Conservation (phyloP, 306 rosid species). For the Lathyrus tuberosus region DNA sequence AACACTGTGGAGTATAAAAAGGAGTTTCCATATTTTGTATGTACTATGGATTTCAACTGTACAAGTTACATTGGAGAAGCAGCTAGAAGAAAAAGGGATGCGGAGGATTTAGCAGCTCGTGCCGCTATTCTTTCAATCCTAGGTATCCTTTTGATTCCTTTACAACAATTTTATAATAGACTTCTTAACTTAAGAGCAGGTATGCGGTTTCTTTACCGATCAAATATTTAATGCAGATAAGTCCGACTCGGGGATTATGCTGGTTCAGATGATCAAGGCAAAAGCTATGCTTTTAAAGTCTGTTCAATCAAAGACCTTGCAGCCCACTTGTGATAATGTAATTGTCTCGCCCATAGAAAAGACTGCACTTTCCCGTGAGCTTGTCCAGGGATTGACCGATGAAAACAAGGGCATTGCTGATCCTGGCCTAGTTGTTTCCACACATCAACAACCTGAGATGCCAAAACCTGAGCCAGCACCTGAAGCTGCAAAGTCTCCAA, state of each 20-base stretch:
- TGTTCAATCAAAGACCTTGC: conserved; percentile 14
- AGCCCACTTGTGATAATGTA: neutral
- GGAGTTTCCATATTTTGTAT: conserved; percentile 42
- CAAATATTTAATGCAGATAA: conserved; percentile 39
- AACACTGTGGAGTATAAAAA: conserved; percentile 36
- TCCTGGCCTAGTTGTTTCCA: conserved; percentile 21
- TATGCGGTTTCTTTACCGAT: conserved; percentile 15
- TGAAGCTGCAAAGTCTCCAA: conserved; percentile 22
- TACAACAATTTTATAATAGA: neutral
- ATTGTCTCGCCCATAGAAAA: neutral
- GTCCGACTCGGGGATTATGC: conserved; percentile 35
- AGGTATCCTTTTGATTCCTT: conserved; percentile 46
- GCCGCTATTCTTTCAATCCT: conserved; percentile 51
- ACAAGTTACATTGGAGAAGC: conserved; percentile 41
- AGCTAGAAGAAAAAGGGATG: conserved; percentile 58
- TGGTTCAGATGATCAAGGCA: conserved; percentile 47
- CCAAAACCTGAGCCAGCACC: conserved; percentile 7
- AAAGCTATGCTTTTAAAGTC: conserved; percentile 43
- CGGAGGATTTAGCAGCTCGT: conserved; percentile 66
- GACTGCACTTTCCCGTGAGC: conserved; percentile 9
- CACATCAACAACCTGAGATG: conserved; percentile 34
- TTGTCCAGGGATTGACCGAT: neutral
- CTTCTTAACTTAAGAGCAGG: neutral
- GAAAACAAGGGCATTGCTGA: conserved; percentile 9
- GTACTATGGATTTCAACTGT: conserved; percentile 58